Evolutionary conservation across 345 rosid species (phyloP).

Genomic region (Gossypium australe): DNA sequence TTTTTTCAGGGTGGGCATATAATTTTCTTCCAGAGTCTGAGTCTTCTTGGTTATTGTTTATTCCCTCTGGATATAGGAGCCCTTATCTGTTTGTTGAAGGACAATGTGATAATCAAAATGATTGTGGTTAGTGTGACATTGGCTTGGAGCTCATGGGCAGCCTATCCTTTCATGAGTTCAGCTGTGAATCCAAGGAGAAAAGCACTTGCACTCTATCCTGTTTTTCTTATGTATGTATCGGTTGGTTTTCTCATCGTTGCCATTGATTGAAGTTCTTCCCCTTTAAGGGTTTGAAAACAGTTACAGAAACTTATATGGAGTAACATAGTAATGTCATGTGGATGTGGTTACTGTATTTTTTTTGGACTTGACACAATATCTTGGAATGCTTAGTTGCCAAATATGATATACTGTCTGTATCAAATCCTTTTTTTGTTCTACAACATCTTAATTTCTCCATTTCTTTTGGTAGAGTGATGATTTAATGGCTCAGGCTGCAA

Average conservation of each 20-base stretch:
- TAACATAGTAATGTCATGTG: conserved; percentile 20
- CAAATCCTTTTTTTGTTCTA: conserved; percentile 8
- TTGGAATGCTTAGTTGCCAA: conserved; percentile 14
- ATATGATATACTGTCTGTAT: conserved; percentile 13
- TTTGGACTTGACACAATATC: conserved; percentile 10
- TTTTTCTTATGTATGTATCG: conserved; percentile 94
- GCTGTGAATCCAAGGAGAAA: conserved; percentile 69
- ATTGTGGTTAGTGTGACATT: conserved; percentile 56
- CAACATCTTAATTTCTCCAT: neutral
- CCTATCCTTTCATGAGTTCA: conserved; percentile 79
- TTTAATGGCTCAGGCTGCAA: neutral
- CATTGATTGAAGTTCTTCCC: conserved; percentile 31
- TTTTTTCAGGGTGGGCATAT: conserved; percentile 68
- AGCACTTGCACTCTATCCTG: conserved; percentile 79
- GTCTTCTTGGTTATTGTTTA: conserved; percentile 67
- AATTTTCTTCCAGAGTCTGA: conserved; percentile 68
- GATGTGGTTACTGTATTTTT: conserved; percentile 17
- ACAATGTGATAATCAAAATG: conserved; percentile 50
- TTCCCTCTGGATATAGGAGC: conserved; percentile 73
- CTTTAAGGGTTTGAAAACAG: conserved; percentile 5
- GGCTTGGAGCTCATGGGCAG: conserved; percentile 86
- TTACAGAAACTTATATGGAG: conserved; percentile 5
- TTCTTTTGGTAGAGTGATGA: neutral
- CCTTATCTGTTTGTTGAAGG: conserved; percentile 57
- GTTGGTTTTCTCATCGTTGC: conserved; percentile 96